phyloP scores from a whole-genome alignment of 148 eudicot genomes.

The Heliamphora exappendiculata region DNA sequence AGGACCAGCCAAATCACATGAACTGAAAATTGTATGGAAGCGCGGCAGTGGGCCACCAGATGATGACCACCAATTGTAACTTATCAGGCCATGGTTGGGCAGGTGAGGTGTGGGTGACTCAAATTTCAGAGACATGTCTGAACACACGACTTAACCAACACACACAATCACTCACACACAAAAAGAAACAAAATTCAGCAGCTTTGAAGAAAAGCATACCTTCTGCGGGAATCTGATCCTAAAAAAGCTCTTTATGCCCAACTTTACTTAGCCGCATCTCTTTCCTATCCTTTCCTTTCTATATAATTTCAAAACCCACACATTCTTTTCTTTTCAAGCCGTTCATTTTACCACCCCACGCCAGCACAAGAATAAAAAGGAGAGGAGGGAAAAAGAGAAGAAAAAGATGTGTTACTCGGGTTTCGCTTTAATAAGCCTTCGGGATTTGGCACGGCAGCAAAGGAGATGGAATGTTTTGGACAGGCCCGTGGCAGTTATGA shows the following conservation, averaged over 20 bases:
- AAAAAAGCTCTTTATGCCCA: slow-evolving; percentile 18
- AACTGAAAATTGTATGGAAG: not conserved
- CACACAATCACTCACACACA: not conserved
- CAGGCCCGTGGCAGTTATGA: not conserved
- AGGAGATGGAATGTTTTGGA: slow-evolving; percentile 1
- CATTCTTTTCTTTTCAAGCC: slow-evolving; percentile 8
- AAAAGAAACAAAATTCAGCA: not conserved
- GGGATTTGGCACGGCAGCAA: not conserved
- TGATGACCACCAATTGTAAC: not conserved
- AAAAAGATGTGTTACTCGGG: slow-evolving; percentile 16
- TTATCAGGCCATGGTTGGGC: slow-evolving; percentile 5
- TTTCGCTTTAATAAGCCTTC: not conserved
- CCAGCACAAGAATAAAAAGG: not conserved
- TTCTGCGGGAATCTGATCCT: slow-evolving; percentile 16
- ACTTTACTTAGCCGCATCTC: slow-evolving; percentile 23
- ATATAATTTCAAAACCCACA: not conserved
- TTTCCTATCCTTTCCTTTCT: not conserved
- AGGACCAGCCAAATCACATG: too few species aligned
- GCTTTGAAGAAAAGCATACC: slow-evolving; percentile 9
- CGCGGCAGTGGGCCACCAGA: slow-evolving; percentile 1
- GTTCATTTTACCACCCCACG: not conserved
- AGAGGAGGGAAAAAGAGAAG: slow-evolving; percentile 5
- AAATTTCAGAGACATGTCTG: not conserved
- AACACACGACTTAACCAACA: not conserved
- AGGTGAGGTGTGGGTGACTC: slow-evolving; percentile 18